A percentile compares a stretch with the other conserved stretches of the same genome.
Conservation (phyloP, 2,329 filamentous ascomycete species). For the Trichoderma gracile region DNA sequence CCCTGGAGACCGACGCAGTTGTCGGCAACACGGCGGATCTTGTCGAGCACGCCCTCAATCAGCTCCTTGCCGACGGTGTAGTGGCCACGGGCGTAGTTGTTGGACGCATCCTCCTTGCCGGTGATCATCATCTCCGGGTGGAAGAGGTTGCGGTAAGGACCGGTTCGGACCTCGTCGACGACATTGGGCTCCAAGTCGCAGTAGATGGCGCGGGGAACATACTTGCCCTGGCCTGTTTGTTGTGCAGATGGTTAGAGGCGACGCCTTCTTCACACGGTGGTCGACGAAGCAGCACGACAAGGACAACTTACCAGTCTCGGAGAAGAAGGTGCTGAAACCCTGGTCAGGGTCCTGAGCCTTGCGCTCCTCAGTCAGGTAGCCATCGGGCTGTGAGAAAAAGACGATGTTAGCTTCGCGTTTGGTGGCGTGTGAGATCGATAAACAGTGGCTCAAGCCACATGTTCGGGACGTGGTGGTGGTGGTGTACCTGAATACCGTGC, state of each 20-base stretch:
- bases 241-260: background rate
- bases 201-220: constrained; percentile 98
- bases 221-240: constrained; percentile 86
- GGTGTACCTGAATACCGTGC: constrained; percentile 91
- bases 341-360: constrained; percentile 91
- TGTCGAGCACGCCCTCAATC: constrained; percentile 96
- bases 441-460: constrained; percentile 17
- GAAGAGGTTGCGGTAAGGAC: constrained; percentile 93
- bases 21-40: constrained; percentile 95
- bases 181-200: constrained; percentile 99
- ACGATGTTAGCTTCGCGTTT: constrained; percentile 22
- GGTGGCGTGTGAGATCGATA: constrained; percentile 21
- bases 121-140: constrained; percentile 99
- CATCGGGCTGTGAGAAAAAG: constrained; percentile 72
- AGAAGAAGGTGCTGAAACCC: constrained; percentile 99
- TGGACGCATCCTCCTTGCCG: constrained; percentile 99
- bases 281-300: background rate
- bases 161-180: constrained; percentile 98
- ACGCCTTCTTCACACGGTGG: background rate
- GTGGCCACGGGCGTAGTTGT: constrained; percentile 99
- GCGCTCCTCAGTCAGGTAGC: constrained; percentile 96
- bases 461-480: constrained; percentile 26
- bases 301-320: constrained; percentile 79
- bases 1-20: constrained; percentile 98
- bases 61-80: constrained; percentile 99